Base-by-base conservation (phyloP, 805 yeast genomes). In the Ascoidea asiatica region DNA sequence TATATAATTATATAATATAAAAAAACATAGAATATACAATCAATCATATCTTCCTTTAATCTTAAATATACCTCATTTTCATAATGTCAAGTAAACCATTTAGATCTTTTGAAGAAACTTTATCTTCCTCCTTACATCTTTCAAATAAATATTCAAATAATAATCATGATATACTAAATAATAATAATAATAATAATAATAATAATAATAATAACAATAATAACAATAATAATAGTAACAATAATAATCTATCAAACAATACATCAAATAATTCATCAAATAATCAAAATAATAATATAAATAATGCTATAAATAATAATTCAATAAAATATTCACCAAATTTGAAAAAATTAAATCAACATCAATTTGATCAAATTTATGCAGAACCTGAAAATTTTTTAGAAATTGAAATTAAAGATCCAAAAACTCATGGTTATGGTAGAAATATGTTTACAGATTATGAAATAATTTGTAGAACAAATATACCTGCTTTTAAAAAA, bases 301-400 rank as follows among this genome's bases (percentile, higher is more conserved):
- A n/a, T n/a, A n/a, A n/a, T n/a, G n/a, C n/a, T n/a, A n/a, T n/a
- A n/a, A n/a, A n/a, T n/a, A n/a, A n/a, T n/a, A n/a, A n/a, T n/a
- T n/a, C n/a, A n/a, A n/a, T n/a, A n/a, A n/a, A n/a, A n/a, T n/a
- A n/a, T n/a, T 29, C 35, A 29, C 4, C 35, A 11, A 11, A 8
- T 33, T 55, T 20, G 62, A 61, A 66, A 48, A 63, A 56, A 48
- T 58, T 62, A 50, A 72, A 66, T 52, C 72, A 69, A 48, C 90
- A 82, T 59, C 71, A 86, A 3, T 80, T 79, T 59, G 83, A 77
- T 50, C 95, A 87, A 54, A 72, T 84, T 39, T 92, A 92, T 57
- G 95, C 94, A 0, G 95, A 84, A 54, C 97, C 97, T 0, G 97
- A 92, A 61, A 86, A 87, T 63, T 86, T 88, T 56, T 70, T 90